Percentiles rank a stretch among this genome's conserved stretches.
phyloP scores from a whole-genome alignment of 768 basidiomycete species.

The Kwoniella mangroviensis region DNA sequence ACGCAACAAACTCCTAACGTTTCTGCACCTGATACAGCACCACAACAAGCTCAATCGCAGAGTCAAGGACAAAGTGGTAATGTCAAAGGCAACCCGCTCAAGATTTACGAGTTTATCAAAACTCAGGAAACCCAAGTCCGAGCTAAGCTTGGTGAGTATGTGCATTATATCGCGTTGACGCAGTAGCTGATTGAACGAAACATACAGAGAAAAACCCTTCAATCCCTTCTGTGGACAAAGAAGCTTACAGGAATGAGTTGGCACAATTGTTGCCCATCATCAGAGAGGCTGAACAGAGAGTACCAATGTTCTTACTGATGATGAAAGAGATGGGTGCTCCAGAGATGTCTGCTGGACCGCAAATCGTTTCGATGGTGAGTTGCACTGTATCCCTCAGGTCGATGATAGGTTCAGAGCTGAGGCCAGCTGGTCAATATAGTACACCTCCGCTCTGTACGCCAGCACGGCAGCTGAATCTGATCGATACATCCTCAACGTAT shows the following conservation, averaged over 20 bases:
- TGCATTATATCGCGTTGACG: too few relatives aligned
- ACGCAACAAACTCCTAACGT: neutral
- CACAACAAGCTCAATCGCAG: conserved; percentile 13
- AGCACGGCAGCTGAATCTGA: conserved; percentile 7
- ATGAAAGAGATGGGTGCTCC: conserved; percentile 29
- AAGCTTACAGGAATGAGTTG: conserved; percentile 25
- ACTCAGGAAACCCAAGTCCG: conserved; percentile 13
- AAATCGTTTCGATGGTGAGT: conserved; percentile 25
- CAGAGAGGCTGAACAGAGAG: conserved; percentile 29
- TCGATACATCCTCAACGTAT: conserved; percentile 21
- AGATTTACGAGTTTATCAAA: conserved; percentile 20
- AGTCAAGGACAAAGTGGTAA: neutral
- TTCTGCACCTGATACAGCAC: neutral
- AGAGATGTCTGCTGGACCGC: conserved; percentile 14
- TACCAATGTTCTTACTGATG: conserved; percentile 36
- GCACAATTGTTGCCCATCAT: conserved; percentile 21
- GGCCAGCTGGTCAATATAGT: conserved; percentile 3
- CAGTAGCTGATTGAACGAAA: too few relatives aligned
- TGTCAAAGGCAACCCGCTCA: conserved; percentile 19
- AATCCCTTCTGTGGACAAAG: conserved; percentile 10
- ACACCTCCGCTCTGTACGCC: conserved; percentile 23
- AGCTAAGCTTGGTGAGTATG: conserved; percentile 13
- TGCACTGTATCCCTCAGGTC: neutral
- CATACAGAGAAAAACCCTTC: conserved; percentile 11
- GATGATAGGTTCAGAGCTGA: neutral